Conservation (phyloP, 352 stramenopile genomes). For the Phytophthora capsici region DNA sequence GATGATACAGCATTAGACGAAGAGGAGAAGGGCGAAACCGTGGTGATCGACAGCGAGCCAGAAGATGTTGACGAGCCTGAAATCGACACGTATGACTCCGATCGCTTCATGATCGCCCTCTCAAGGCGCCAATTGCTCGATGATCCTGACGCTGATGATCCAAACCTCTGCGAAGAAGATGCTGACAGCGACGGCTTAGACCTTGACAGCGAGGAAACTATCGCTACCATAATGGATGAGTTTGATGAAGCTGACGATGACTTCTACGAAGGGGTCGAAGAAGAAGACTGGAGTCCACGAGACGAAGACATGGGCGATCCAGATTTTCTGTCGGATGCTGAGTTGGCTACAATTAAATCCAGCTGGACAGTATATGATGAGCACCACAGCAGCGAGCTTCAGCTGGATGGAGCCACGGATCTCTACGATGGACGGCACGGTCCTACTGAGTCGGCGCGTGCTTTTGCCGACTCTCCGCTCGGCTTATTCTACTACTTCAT, state of each 20-base stretch:
- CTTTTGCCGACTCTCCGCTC: neutral
- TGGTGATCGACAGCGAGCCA: neutral
- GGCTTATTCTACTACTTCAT: neutral
- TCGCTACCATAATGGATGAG: neutral
- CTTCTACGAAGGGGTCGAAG: neutral
- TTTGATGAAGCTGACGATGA: neutral
- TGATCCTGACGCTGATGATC: neutral
- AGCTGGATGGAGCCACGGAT: neutral
- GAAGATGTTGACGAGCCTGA: too few relatives aligned
- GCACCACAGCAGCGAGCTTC: neutral
- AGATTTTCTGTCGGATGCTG: too few relatives aligned
- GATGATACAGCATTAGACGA: conserved; percentile 1
- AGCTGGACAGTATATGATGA: neutral
- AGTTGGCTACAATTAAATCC: neutral
- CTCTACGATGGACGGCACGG: neutral
- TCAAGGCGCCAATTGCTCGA: neutral
- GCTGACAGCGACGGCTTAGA: neutral
- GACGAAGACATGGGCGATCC: too few relatives aligned
- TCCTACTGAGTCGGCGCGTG: neutral
- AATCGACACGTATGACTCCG: neutral
- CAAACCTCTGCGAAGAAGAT: neutral
- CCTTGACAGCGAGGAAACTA: neutral
- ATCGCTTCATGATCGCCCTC: neutral
- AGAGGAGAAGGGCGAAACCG: neutral
- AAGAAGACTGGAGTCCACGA: neutral